phyloP scores from a whole-genome alignment of 1,284 basidiomycete species.

The Moesziomyces globuligerus region DNA sequence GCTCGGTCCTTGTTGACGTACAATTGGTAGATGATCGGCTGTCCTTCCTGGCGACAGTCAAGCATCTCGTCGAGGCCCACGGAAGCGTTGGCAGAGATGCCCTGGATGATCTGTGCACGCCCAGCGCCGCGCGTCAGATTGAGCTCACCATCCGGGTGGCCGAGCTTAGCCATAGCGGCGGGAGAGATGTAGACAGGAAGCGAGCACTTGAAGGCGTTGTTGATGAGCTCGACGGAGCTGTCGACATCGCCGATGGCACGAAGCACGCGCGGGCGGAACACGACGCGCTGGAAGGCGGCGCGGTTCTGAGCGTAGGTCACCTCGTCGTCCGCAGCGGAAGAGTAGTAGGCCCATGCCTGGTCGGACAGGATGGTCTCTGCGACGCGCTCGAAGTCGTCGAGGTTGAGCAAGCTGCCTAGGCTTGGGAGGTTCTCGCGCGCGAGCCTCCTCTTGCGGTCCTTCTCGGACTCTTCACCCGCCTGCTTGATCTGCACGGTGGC shows the following conservation, averaged over 20 bases:
- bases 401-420: conserved; percentile 80
- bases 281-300: conserved; percentile 86
- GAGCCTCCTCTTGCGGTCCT: conserved; percentile 36
- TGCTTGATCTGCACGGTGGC: conserved; percentile 47
- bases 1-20: conserved; percentile 83
- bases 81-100: conserved; percentile 86
- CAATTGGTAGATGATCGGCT: conserved; percentile 71
- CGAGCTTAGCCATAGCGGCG: conserved; percentile 87
- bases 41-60: conserved; percentile 72
- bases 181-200: conserved; percentile 77
- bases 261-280: conserved; percentile 91
- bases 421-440: conserved; percentile 70
- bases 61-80: conserved; percentile 80
- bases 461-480: conserved; percentile 33
- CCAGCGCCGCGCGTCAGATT: conserved; percentile 82
- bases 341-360: conserved; percentile 67
- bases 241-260: conserved; percentile 87
- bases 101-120: conserved; percentile 81
- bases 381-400: conserved; percentile 84
- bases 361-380: conserved; percentile 56
- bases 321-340: conserved; percentile 71
- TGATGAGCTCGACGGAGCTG: conserved; percentile 68
- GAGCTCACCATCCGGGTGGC: conserved; percentile 90
- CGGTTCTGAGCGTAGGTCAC: conserved; percentile 74
- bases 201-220: conserved; percentile 17